phyloP scores from a whole-genome alignment of 441 rosid genomes.

The Syzygium syzygioides region DNA sequence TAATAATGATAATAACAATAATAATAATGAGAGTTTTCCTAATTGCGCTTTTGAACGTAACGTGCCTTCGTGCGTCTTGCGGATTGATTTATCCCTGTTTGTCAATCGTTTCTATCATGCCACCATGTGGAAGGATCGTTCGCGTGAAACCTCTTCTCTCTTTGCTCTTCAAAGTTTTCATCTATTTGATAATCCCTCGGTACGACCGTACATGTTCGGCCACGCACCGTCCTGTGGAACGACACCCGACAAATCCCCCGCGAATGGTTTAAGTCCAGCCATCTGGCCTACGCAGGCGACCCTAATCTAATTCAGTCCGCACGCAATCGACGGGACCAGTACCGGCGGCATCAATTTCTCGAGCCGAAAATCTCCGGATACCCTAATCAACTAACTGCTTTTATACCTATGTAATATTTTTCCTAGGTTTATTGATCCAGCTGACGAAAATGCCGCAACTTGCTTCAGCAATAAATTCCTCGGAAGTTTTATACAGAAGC shows the following conservation, averaged over 20 bases:
- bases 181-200: background rate
- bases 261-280: background rate
- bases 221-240: background rate
- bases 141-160: background rate
- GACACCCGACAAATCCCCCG: background rate
- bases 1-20: background rate
- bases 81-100: background rate
- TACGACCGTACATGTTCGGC: background rate
- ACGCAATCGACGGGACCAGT: too few relatives aligned
- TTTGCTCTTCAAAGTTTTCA: background rate
- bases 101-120: background rate
- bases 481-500: background rate
- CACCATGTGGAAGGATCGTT: too few relatives aligned
- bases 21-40: background rate
- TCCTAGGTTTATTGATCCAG: background rate
- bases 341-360: too few relatives aligned
- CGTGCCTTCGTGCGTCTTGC: rapidly evolving
- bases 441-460: background rate
- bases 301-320: background rate
- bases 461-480: background rate
- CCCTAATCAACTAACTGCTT: background rate
- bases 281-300: background rate
- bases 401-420: background rate
- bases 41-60: background rate
- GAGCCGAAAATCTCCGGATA: background rate